Conservation (phyloP, 768 basidiomycete species). For the Flagelloscypha sp. region DNA sequence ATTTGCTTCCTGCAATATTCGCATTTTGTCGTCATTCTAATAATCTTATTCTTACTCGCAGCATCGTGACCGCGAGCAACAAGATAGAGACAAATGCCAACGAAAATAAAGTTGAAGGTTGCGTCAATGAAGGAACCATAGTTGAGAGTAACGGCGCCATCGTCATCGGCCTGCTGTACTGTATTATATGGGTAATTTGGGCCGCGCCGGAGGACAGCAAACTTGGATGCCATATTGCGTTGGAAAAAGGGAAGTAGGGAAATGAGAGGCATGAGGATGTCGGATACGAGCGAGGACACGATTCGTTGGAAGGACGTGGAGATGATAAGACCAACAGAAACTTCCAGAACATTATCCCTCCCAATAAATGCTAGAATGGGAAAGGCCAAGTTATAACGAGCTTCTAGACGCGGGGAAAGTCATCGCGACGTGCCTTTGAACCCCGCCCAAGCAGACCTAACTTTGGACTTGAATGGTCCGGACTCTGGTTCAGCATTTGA, state of each 20-base stretch:
- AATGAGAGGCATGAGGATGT: conserved; percentile 32
- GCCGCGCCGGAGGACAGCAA: conserved; percentile 27
- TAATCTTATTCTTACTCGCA: conserved; percentile 32
- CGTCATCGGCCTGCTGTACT: conserved; percentile 31
- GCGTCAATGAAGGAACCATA: conserved; percentile 28
- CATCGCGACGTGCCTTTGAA: too few species aligned
- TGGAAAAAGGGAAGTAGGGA: conserved; percentile 35
- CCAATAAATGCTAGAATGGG: too few species aligned
- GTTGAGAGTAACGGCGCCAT: conserved; percentile 36
- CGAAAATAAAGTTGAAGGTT: conserved; percentile 28
- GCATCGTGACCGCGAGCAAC: conserved; percentile 28
- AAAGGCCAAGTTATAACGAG: too few species aligned
- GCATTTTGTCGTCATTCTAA: conserved; percentile 31
- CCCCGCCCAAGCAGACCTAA: too few species aligned
- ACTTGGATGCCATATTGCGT: conserved; percentile 37
- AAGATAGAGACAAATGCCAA: conserved; percentile 30
- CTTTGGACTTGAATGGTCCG: too few species aligned
- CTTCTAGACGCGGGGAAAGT: too few species aligned
- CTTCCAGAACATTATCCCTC: conserved; percentile 40
- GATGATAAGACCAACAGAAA: conserved; percentile 37
- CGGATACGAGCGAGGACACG: conserved; percentile 35
- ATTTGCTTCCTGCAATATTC: conserved; percentile 36
- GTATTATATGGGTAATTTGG: conserved; percentile 33
- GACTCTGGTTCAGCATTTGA: too few species aligned
- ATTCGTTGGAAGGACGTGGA: conserved; percentile 33